Percentiles rank a stretch among this genome's conserved stretches.
Evolutionary conservation across 306 rosid genomes (phyloP).

Genomic region (Ceratonia siliqua): DNA sequence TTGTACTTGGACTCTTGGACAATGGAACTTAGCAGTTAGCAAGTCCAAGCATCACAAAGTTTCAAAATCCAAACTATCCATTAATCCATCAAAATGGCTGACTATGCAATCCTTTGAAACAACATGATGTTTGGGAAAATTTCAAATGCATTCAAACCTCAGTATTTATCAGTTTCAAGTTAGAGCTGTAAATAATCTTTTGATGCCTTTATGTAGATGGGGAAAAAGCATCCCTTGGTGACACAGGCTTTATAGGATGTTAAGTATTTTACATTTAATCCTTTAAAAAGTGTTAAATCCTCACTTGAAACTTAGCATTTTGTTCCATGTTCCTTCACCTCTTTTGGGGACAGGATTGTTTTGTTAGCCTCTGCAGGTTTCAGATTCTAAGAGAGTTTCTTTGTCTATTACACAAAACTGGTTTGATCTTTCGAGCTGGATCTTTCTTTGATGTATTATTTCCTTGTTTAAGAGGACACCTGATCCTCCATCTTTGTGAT

Average conservation of each 20-base stretch:
- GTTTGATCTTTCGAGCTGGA: not conserved
- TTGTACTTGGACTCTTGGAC: not conserved
- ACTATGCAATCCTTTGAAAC: not conserved
- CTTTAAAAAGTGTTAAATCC: not conserved
- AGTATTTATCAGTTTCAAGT: not conserved
- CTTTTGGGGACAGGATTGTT: not conserved
- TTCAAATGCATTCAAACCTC: not conserved
- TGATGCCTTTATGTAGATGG: not conserved
- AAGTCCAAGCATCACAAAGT: not conserved
- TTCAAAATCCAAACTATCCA: not conserved
- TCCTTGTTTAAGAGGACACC: not conserved
- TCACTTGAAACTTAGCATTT: slow-evolving; percentile 8
- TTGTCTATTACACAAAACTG: too few species aligned
- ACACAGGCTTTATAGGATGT: slow-evolving; percentile 19
- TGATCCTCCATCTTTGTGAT: not conserved
- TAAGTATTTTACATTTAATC: not conserved
- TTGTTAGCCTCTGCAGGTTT: not conserved
- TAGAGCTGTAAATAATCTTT: not conserved
- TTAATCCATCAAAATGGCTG: not conserved
- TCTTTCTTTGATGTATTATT: not conserved
- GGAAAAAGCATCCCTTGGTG: not conserved
- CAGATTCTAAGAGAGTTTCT: too few species aligned
- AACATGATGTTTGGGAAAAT: too few species aligned
- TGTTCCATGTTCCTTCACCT: not conserved
- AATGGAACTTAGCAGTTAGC: not conserved